A percentile compares a stretch with the other conserved stretches of the same genome.
Evolutionary conservation across 148 eudicot species (phyloP).

Genomic region (Rhododendron molle): DNA sequence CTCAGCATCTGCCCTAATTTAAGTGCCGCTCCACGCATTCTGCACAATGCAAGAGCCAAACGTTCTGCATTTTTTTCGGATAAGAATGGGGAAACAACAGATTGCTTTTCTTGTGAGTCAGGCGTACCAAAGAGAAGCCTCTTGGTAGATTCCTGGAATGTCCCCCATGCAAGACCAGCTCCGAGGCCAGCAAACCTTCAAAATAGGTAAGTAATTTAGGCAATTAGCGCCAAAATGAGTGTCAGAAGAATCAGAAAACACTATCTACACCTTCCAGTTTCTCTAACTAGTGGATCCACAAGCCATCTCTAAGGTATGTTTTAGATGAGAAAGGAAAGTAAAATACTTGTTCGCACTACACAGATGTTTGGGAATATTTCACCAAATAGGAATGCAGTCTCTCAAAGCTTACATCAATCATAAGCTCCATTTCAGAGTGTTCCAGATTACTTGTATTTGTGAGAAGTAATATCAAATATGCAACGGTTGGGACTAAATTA

Average conservation of each 20-base stretch:
- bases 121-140: constrained; percentile 63
- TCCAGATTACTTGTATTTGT: background rate
- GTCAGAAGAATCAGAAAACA: background rate
- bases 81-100: constrained; percentile 63
- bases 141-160: constrained; percentile 85
- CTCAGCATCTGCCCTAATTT: constrained; percentile 98
- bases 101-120: constrained; percentile 37
- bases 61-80: constrained; percentile 92
- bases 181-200: constrained; percentile 92
- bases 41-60: constrained; percentile 90
- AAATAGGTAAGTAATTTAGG: background rate
- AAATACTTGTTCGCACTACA: background rate
- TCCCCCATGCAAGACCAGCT: constrained; percentile 99
- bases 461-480: background rate
- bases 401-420: background rate
- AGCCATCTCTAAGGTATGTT: background rate
- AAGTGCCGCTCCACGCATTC: constrained; percentile 99
- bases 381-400: background rate
- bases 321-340: background rate
- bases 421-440: background rate
- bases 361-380: background rate
- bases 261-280: background rate
- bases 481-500: background rate
- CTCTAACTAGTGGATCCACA: background rate
- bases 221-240: background rate